Conservation (phyloP, 345 rosid genomes). For the Barbarea vulgaris region DNA sequence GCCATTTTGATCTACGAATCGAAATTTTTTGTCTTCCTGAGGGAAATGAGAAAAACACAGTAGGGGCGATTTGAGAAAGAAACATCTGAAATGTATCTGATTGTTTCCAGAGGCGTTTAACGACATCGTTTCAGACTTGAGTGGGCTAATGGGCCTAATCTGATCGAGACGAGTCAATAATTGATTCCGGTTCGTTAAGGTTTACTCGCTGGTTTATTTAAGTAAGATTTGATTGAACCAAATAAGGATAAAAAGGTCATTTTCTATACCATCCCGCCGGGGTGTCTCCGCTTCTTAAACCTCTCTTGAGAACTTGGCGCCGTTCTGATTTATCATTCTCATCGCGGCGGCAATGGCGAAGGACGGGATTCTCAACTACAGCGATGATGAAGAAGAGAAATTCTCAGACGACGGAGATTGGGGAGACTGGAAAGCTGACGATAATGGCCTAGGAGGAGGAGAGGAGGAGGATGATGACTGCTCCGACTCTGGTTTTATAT, state of each 20-base stretch:
- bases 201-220: conserved; percentile 4
- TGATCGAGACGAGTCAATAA: neutral
- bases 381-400: conserved; percentile 41
- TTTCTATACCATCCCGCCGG: neutral
- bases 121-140: conserved; percentile 3
- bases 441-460: conserved; percentile 33
- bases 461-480: conserved; percentile 38
- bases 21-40: conserved; percentile 3
- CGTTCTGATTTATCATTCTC: neutral
- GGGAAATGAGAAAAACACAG: conserved; percentile 3
- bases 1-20: conserved; percentile 38
- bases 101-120: neutral
- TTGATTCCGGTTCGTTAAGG: conserved; percentile 2
- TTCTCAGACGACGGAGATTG: conserved; percentile 51
- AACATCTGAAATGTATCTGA: conserved; percentile 2
- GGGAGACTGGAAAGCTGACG: conserved; percentile 69
- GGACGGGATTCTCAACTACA: conserved; percentile 18
- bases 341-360: conserved; percentile 29
- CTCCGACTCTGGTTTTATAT: conserved; percentile 47
- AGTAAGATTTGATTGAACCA: conserved; percentile 15
- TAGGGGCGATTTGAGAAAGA: conserved; percentile 5
- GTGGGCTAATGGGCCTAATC: conserved; percentile 11
- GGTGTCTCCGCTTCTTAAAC: conserved; percentile 39
- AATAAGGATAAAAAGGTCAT: conserved; percentile 10
- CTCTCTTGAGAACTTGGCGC: conserved; percentile 34